Percentiles rank a stretch among this genome's conserved stretches.
phyloP scores from a whole-genome alignment of 1,284 basidiomycete genomes.

The Coniferiporia sulphurascens region DNA sequence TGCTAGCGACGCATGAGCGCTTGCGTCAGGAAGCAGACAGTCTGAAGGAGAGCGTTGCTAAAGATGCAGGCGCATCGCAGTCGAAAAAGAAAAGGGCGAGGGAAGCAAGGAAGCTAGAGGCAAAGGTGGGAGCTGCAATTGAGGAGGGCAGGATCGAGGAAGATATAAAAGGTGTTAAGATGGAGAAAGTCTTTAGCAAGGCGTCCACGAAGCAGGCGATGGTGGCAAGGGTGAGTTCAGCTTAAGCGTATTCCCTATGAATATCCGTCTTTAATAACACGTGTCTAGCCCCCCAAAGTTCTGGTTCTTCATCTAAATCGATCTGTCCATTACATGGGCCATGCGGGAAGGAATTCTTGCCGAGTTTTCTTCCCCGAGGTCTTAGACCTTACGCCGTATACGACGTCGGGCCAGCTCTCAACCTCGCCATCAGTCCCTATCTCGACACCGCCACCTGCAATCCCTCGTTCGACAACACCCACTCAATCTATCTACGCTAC shows the following conservation, averaged over 20 bases:
- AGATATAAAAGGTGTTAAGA: constrained; percentile 66
- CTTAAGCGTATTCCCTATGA: no score
- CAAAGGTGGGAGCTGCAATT: constrained; percentile 57
- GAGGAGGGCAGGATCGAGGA: constrained; percentile 75
- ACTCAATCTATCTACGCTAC: no score
- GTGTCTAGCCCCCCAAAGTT: constrained; percentile 68
- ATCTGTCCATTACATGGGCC: constrained; percentile 72
- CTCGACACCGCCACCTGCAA: constrained; percentile 48
- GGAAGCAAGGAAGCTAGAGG: constrained; percentile 61
- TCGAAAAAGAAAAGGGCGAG: constrained; percentile 71
- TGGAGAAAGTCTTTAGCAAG: constrained; percentile 69
- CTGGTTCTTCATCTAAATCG: constrained; percentile 85
- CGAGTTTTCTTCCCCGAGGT: constrained; percentile 79
- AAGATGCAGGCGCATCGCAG: constrained; percentile 22
- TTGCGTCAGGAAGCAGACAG: constrained; percentile 54
- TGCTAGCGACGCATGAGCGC: constrained; percentile 62
- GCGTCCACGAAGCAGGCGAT: constrained; percentile 85
- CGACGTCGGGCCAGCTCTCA: constrained; percentile 71
- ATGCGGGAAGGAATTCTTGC: constrained; percentile 77
- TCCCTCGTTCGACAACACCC: no score
- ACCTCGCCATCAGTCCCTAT: constrained; percentile 61
- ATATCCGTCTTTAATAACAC: not conserved
- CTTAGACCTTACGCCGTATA: constrained; percentile 82
- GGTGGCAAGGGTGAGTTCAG: constrained; percentile 67
- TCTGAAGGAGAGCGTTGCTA: constrained; percentile 39